Evolutionary conservation across 208 protist genomes (phyloP).

Genomic region (Crithidia bombi): DNA sequence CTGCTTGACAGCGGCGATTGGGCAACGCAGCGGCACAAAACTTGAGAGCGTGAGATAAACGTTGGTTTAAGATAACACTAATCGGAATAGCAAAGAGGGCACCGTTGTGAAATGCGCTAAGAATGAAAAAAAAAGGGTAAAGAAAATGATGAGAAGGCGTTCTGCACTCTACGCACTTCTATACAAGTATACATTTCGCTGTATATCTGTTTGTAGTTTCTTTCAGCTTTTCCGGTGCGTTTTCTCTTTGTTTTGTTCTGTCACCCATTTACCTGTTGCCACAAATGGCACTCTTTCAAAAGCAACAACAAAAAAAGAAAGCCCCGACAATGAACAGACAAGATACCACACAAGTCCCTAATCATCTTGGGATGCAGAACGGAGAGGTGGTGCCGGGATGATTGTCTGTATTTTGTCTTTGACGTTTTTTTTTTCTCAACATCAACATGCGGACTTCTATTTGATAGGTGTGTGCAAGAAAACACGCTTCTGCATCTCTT

Average conservation of each 20-base stretch:
- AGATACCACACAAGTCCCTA: no score
- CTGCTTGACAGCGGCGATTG: no score
- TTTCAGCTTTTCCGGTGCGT: not conserved
- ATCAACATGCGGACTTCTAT: no score
- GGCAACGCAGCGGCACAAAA: not conserved
- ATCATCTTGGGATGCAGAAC: no score
- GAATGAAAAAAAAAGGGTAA: constrained; percentile 1
- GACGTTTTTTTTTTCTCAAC: not conserved
- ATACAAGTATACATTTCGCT: no score
- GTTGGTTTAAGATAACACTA: not conserved
- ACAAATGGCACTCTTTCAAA: not conserved
- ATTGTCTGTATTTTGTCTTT: not conserved
- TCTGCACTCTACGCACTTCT: not conserved
- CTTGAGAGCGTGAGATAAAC: not conserved
- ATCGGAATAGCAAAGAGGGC: constrained; percentile 4
- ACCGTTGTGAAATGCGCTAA: not conserved
- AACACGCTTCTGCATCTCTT: no score
- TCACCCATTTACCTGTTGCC: not conserved
- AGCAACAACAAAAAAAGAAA: no score
- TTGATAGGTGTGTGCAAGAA: no score
- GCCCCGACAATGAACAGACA: no score
- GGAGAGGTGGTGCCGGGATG: no score
- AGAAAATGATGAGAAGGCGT: not conserved
- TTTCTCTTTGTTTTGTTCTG: constrained; percentile 10
- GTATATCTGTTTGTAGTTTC: not conserved